These are phyloP conservation scores for Solanum hybrid DNA, from an alignment of 305 asterid species.

Conservation along the genomic window DNA sequence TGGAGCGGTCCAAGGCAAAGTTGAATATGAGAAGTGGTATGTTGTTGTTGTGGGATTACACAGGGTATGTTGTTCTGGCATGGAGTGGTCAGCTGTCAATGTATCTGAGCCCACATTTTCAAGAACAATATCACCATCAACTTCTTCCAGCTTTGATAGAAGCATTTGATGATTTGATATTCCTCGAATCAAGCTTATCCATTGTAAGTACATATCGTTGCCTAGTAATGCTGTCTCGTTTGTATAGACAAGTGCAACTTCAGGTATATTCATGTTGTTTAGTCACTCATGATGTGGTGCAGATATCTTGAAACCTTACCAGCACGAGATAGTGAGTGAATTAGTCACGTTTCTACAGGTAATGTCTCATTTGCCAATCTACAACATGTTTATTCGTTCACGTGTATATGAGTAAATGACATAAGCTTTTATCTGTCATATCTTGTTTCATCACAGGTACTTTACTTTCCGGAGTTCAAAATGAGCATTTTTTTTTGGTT, in stretches of 20 bases:
- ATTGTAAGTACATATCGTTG: no score
- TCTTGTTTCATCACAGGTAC: not conserved
- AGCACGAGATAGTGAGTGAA: not conserved
- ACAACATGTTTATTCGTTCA: not conserved
- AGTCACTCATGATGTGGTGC: not conserved
- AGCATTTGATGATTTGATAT: not conserved
- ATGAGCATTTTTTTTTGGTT: not conserved
- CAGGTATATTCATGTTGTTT: not conserved
- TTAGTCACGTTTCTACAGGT: not conserved
- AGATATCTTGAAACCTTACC: constrained; percentile 1
- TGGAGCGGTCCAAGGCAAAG: not conserved
- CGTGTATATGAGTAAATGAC: not conserved
- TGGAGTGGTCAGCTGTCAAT: not conserved
- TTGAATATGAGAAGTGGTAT: not conserved
- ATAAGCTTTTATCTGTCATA: not conserved
- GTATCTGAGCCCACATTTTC: not conserved
- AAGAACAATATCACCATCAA: not conserved
- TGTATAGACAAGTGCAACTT: not conserved
- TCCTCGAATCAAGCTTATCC: not conserved
- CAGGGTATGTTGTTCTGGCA: not conserved
- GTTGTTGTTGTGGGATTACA: not conserved
- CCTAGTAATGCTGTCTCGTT: not conserved
- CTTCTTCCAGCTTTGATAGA: not conserved
- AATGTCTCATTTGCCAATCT: not conserved
- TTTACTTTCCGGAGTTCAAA: not conserved